These are phyloP conservation scores for Scopulariopsis brevicaulis DNA, from an alignment of 2,329 filamentous ascomycete genomes.

Conservation along the genomic window DNA sequence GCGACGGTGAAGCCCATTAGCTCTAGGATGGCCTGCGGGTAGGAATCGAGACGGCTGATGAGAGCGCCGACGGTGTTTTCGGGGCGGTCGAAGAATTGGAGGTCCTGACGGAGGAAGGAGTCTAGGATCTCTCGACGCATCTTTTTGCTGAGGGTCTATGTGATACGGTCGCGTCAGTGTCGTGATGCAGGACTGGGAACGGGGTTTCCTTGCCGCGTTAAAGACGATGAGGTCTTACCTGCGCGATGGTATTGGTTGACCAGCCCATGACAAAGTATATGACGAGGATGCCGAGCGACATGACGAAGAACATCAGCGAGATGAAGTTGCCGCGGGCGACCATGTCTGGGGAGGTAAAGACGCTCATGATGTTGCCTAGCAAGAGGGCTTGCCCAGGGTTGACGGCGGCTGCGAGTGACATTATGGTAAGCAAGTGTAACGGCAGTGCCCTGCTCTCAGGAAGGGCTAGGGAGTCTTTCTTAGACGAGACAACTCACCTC, in stretches of 20 bases:
- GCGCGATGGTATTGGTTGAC: slow-evolving; percentile 20
- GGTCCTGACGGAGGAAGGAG: slow-evolving; percentile 43
- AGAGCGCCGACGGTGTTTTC: slow-evolving; percentile 25
- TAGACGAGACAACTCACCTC: slow-evolving; percentile 5
- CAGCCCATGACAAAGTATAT: slow-evolving; percentile 27
- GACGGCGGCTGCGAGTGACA: slow-evolving; percentile 12
- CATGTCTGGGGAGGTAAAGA: slow-evolving; percentile 17
- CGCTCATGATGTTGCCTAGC: slow-evolving; percentile 24
- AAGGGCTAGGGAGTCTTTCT: background rate
- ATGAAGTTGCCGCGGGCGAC: slow-evolving; percentile 33
- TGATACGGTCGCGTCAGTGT: background rate
- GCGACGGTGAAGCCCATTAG: slow-evolving; percentile 35
- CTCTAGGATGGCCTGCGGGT: slow-evolving; percentile 36
- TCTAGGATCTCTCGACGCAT: slow-evolving; percentile 30
- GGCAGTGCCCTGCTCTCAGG: background rate
- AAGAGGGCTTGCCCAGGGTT: slow-evolving; percentile 31
- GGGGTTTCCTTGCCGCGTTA: background rate
- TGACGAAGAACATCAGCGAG: slow-evolving; percentile 43
- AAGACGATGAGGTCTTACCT: slow-evolving; percentile 6
- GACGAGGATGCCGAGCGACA: slow-evolving; percentile 32
- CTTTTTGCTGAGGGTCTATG: slow-evolving; percentile 15
- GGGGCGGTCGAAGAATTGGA: slow-evolving; percentile 30
- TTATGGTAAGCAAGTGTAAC: background rate
- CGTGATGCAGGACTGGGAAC: background rate
- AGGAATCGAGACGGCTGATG: slow-evolving; percentile 22